Conservation (phyloP, 1,284 basidiomycete species). For the Cryptococcus maquisensis region DNA sequence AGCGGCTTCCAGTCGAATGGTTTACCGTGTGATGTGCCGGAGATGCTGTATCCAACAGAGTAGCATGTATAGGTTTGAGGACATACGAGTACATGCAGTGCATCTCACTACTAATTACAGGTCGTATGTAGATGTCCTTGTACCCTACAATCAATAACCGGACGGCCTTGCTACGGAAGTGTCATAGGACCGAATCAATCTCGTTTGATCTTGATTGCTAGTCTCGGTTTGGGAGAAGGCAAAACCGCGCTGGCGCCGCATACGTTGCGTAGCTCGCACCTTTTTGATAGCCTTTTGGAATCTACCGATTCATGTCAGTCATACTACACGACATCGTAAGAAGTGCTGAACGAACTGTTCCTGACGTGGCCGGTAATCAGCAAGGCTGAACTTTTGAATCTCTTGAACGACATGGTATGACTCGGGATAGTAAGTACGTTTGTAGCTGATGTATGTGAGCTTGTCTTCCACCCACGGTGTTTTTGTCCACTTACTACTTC, state of each 20-base stretch:
- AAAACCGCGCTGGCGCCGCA: constrained; percentile 89
- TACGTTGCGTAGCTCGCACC: constrained; percentile 88
- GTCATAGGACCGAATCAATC: constrained; percentile 83
- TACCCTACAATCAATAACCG: constrained; percentile 30
- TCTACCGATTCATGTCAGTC: constrained; percentile 47
- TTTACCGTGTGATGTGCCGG: constrained; percentile 33
- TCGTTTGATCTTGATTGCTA: constrained; percentile 75
- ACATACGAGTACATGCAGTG: not conserved
- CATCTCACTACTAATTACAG: not conserved
- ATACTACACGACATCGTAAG: not conserved
- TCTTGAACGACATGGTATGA: constrained; percentile 98
- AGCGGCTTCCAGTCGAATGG: constrained; percentile 24
- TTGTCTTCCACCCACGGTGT: not conserved
- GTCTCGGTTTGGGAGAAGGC: constrained; percentile 94
- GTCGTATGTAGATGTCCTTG: not conserved
- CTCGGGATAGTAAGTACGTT: constrained; percentile 80
- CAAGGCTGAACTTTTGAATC: constrained; percentile 92
- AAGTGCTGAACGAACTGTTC: constrained; percentile 69
- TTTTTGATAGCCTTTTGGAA: constrained; percentile 98
- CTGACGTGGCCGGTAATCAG: constrained; percentile 93
- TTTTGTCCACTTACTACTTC: constrained; percentile 73
- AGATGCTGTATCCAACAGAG: not conserved
- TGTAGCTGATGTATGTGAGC: constrained; percentile 59
- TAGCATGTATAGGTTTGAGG: not conserved
- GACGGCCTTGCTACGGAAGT: constrained; percentile 56